Base-by-base conservation (phyloP, 2,329 filamentous ascomycete genomes). In the Aspergillus persii region DNA sequence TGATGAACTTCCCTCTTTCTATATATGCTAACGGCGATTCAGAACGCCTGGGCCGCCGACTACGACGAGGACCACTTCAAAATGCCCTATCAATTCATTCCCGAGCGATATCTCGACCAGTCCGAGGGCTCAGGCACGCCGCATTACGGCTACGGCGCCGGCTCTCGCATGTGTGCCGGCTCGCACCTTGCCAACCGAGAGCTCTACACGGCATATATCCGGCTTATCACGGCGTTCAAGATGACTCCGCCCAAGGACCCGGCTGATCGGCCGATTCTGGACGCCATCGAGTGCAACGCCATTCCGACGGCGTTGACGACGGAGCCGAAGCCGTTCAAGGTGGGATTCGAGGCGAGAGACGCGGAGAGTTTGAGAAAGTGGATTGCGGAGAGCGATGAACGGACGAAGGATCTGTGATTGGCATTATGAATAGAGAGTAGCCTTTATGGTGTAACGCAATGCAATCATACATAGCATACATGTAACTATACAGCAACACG, bases 11-110 rank as follows among this genome's bases (percentile, higher is more conserved):
- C 18, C 18, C 18, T 23, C 18, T 23, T 2, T 23, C 18, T 23
- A 23, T 29, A n/a, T n/a, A 48, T 15, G 53, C 53, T 61, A 50
- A 65, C 27, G 47, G 15, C 15, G 15, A 1, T 5, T 6, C 56
- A 85, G 83, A 92, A 89, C 67, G 87, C 89, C 8, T 92, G 88
- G 74, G 88, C 87, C 1, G 89, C 89, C 29, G 83, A 92, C 74
- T 91, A 90, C 72, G 90, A 92, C 69, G 80, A 82, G 4, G 73
- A 76, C 0, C 89, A 91, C 69, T 92, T 91, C 78, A 84, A 86
- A 62, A 72, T 84, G 30, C 84, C 89, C 0, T 62, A 81, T 30
- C 74, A 78, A 6, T 92, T 92, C 71, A 78, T 85, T n/a, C 87
- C 89, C 0, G 89, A 92, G 63, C 84, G 89, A 29, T 92, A 89